phyloP scores from a whole-genome alignment of 169 alveolate species.

The Eimeria zaria region DNA sequence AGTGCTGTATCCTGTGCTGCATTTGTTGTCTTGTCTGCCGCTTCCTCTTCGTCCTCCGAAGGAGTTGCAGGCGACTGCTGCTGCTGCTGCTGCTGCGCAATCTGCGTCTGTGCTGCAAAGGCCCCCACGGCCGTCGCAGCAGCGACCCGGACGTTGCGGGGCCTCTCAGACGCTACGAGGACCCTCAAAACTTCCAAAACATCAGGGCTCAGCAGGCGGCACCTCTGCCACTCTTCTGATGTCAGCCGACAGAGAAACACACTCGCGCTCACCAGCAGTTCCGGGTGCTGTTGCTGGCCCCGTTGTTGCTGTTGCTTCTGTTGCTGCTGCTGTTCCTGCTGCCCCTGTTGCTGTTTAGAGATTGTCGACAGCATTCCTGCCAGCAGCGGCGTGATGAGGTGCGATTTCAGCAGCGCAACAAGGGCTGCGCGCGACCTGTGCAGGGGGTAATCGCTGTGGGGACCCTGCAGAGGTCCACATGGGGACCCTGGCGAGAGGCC shows the following conservation, averaged over 20 bases:
- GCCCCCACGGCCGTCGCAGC: conserved; percentile 60
- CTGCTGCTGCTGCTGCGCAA: conserved; percentile 27
- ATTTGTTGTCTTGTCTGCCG: not conserved
- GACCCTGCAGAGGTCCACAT: not conserved
- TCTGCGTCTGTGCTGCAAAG: conserved; percentile 30
- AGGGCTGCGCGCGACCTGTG: conserved; percentile 7
- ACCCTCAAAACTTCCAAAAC: not conserved
- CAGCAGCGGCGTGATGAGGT: conserved; percentile 9
- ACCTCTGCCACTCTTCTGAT: conserved; percentile 54
- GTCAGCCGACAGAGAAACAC: conserved; percentile 1
- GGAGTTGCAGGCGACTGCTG: not conserved
- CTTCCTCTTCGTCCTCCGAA: not conserved
- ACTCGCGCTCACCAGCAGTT: conserved; percentile 18
- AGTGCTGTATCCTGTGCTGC: not conserved
- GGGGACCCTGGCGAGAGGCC: not conserved
- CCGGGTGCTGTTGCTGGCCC: not conserved
- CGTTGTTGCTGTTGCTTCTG: conserved; percentile 13
- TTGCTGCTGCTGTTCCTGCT: not conserved
- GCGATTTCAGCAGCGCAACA: conserved; percentile 42
- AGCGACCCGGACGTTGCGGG: conserved; percentile 63
- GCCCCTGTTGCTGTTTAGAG: not conserved
- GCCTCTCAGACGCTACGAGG: not conserved
- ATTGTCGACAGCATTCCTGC: too few species aligned
- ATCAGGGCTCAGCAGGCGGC: not conserved
- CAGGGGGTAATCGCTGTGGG: not conserved